Conservation (phyloP, 75 land plant species). For the Pinus tabuliformis region DNA sequence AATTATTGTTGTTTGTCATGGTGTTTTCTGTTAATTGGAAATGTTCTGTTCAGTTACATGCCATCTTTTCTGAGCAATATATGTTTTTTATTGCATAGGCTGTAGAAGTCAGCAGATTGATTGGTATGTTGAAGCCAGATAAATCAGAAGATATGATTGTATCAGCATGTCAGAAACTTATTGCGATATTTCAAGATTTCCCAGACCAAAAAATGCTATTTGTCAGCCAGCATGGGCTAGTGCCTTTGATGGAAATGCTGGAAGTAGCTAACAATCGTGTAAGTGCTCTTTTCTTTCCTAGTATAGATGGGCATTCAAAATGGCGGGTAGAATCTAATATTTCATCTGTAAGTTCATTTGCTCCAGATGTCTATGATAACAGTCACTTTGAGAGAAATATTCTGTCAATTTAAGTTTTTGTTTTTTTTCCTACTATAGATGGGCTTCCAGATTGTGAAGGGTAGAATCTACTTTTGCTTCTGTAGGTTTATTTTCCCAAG, state of each 20-base stretch:
- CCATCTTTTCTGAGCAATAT: not conserved
- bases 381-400: not conserved
- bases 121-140: constrained; percentile 83
- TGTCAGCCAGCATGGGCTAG: constrained; percentile 83
- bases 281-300: constrained; percentile 15
- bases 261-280: constrained; percentile 79
- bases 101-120: constrained; percentile 82
- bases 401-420: not conserved
- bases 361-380: not conserved
- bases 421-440: not conserved
- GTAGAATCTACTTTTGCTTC: not conserved
- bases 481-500: not conserved
- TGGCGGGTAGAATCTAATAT: not conserved
- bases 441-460: not conserved
- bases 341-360: not conserved
- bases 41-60: not conserved
- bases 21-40: not conserved
- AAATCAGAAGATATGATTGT: constrained; percentile 86
- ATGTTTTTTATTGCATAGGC: constrained; percentile 38
- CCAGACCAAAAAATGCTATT: constrained; percentile 83
- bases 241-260: constrained; percentile 91
- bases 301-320: not conserved
- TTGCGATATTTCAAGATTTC: constrained; percentile 68
- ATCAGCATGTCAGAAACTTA: constrained; percentile 88
- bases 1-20: not conserved